Evolutionary conservation across 768 basidiomycete species (phyloP).

Genomic region (Pholiota microspora): DNA sequence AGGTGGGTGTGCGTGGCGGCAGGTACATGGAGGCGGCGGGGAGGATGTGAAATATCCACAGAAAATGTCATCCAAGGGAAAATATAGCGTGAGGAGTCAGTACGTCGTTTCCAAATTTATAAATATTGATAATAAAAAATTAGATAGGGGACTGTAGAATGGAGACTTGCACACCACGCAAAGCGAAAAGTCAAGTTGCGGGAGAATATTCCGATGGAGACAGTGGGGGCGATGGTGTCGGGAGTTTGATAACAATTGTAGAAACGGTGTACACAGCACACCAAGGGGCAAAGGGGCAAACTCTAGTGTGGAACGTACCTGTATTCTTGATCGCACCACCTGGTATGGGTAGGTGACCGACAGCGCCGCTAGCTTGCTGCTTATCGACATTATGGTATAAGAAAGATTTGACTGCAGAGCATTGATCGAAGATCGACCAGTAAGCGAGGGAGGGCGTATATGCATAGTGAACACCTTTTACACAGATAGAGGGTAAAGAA

Average conservation of each 20-base stretch:
- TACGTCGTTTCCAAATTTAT: background rate
- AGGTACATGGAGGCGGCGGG: background rate
- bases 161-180: background rate
- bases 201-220: no score
- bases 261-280: background rate
- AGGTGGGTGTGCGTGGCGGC: background rate
- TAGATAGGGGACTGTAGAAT: background rate
- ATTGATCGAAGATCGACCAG: background rate
- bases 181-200: no score
- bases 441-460: background rate
- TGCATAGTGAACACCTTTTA: background rate
- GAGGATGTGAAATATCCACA: background rate
- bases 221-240: background rate
- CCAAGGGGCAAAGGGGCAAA: background rate
- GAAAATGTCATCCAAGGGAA: background rate
- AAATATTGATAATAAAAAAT: background rate
- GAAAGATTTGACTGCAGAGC: conserved; percentile 75
- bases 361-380: conserved; percentile 85
- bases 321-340: conserved; percentile 90
- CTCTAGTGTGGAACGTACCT: conserved; percentile 43
- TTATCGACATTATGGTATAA: conserved; percentile 90
- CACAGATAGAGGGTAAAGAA: background rate
- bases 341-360: conserved; percentile 94
- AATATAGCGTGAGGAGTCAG: background rate
- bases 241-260: background rate